phyloP scores from a whole-genome alignment of 257 asterid species.

The Gentiana dahurica region DNA sequence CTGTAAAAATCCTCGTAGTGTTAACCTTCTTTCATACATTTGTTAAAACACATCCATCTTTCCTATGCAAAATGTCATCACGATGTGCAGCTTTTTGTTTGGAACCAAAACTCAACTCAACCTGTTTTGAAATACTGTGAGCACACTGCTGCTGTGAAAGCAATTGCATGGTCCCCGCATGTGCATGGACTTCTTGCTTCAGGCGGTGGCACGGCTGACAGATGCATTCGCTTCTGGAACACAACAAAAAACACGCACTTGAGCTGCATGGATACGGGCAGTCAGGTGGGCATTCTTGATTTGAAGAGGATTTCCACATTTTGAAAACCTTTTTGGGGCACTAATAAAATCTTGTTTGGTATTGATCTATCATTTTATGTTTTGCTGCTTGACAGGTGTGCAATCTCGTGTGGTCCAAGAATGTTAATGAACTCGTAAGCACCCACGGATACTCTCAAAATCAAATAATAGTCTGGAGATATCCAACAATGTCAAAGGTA shows the following conservation, averaged over 20 bases:
- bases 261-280: constrained; percentile 93
- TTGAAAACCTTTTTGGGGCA: too few species aligned
- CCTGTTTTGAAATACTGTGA: constrained; percentile 82
- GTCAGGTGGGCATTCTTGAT: constrained; percentile 50
- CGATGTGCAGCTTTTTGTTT: constrained; percentile 61
- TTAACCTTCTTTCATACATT: not conserved
- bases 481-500: constrained; percentile 95
- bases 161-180: constrained; percentile 99
- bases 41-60: not conserved
- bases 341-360: not conserved
- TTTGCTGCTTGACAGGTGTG: constrained; percentile 54
- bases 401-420: constrained; percentile 98
- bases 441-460: constrained; percentile 95
- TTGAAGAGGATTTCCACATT: too few species aligned
- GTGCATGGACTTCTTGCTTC: constrained; percentile 97
- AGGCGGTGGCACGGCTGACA: constrained; percentile 97
- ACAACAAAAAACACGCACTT: constrained; percentile 76
- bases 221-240: constrained; percentile 96
- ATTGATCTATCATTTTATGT: not conserved
- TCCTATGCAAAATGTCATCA: constrained; percentile 1
- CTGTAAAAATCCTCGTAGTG: constrained; percentile 5
- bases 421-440: constrained; percentile 94
- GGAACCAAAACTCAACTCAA: constrained; percentile 88
- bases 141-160: constrained; percentile 98
- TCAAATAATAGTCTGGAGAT: constrained; percentile 91